Evolutionary conservation across 2,329 filamentous ascomycete species (phyloP), one percentile per base, ranked within the genome.

Genomic region (Fusarium sp.): DNA sequence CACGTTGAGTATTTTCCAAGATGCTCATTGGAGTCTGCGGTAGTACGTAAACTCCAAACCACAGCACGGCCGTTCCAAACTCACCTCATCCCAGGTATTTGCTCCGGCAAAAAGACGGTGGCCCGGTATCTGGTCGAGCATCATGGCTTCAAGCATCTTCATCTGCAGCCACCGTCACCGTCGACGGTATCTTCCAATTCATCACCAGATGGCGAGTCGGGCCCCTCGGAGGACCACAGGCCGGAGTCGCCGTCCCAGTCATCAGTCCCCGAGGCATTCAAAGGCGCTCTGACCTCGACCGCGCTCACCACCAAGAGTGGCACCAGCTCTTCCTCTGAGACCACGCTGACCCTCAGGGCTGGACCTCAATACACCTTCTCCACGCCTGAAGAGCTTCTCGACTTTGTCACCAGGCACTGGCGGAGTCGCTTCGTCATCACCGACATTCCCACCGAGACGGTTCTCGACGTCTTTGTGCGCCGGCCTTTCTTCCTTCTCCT

Each of bases 401-500:
- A 97, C 58, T 96, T 94, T 79, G 94, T 97, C 66, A 98, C 96
- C 5, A 90, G 90, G 80, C 86, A 90, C 81, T 99, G 96, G 96
- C 90, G 89, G 73, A 89, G 92, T 66, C 90, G 92, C 64, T 99
- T 93, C 89, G 94, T 98, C 17, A 96, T 92, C 3, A 96, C 93
- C 4, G 92, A 96, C 79, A 91, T 98, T 71, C 90, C 91, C 84
- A 90, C 92, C 75, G 92, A 95, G 75, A 81, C 83, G 4, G 89
- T 92, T 9, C 88, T 98, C 6, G 94, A 98, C 76, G 87, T 91
- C 27, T 90, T 98, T 59, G 85, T 92, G 68, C 88, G 92, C 22
- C 90, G 96, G 9, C 96, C 96, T 1, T 98, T 98, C 85, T 98
- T 98, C 86, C 88, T 99, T 58, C 90, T 98, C 36, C 87, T 99